Evolutionary conservation across 2,329 filamentous ascomycete genomes (phyloP).

Genomic region (Diaporthe sp.): DNA sequence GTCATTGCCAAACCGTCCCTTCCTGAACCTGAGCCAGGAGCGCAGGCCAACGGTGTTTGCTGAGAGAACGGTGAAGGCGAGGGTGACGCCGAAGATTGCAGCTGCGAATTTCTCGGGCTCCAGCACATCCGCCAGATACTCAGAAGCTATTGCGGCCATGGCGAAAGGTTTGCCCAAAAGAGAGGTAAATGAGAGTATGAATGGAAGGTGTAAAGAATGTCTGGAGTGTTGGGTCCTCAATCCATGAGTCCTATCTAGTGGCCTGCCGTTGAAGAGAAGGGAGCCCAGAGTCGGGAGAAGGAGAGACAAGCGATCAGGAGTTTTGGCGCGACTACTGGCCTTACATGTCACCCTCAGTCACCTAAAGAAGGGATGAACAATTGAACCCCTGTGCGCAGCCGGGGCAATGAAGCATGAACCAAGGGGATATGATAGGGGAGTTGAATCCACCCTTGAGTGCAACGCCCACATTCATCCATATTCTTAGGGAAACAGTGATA

Average conservation of each 20-base stretch:
- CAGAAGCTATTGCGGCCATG: constrained; percentile 40
- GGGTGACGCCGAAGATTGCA: constrained; percentile 41
- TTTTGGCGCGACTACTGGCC: not conserved
- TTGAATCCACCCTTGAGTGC: constrained; percentile 18
- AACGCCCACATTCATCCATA: constrained; percentile 9
- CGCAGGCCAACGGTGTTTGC: constrained; percentile 38
- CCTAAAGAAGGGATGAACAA: constrained; percentile 30
- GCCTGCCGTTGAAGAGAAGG: constrained; percentile 15
- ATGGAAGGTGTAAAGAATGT: constrained; percentile 8
- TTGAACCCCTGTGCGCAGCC: not conserved
- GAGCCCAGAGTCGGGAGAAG: not conserved
- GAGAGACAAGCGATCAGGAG: constrained; percentile 5
- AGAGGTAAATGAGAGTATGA: constrained; percentile 11
- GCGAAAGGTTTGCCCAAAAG: not conserved
- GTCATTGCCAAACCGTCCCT: constrained; percentile 36
- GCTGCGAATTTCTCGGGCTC: constrained; percentile 41
- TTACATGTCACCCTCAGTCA: not conserved
- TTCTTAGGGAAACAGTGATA: constrained; percentile 14
- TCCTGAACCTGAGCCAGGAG: constrained; percentile 26
- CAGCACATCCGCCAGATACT: constrained; percentile 39
- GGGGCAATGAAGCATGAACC: constrained; percentile 26
- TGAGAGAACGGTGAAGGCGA: constrained; percentile 39
- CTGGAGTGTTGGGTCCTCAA: constrained; percentile 19
- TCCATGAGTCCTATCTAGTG: constrained; percentile 22
- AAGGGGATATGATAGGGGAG: constrained; percentile 23